Conservation (phyloP, 2,329 filamentous ascomycete genomes). For the Nannizziopsis arthrosporioides region DNA sequence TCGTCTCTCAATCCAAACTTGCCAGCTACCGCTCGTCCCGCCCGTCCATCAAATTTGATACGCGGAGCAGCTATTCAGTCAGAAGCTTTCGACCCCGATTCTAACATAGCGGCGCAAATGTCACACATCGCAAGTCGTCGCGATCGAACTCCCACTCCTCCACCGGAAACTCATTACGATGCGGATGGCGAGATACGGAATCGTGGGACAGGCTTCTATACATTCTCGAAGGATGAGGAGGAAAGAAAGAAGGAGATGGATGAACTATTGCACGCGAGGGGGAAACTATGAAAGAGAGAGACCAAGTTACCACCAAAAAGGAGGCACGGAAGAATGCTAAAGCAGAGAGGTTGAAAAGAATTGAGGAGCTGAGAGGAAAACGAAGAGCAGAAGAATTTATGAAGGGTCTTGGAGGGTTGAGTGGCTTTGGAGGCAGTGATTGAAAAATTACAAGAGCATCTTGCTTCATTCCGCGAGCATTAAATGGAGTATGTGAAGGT, state of each 20-base stretch:
- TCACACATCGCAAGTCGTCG: slow-evolving; percentile 63
- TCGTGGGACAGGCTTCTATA: slow-evolving; percentile 84
- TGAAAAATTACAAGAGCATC: not conserved
- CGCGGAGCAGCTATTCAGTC: slow-evolving; percentile 76
- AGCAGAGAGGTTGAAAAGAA: slow-evolving; percentile 43
- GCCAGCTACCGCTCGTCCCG: slow-evolving; percentile 29
- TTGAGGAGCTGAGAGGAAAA: slow-evolving; percentile 46
- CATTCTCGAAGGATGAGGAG: slow-evolving; percentile 67
- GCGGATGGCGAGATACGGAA: slow-evolving; percentile 69
- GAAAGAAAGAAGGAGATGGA: slow-evolving; percentile 62
- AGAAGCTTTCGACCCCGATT: slow-evolving; percentile 68
- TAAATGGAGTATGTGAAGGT: not conserved
- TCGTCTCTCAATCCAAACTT: slow-evolving; percentile 18
- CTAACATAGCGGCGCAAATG: slow-evolving; percentile 56
- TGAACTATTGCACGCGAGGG: slow-evolving; percentile 53
- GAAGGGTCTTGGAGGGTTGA: slow-evolving; percentile 40
- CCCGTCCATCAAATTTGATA: slow-evolving; percentile 58
- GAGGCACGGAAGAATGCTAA: slow-evolving; percentile 51
- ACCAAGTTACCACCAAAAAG: slow-evolving; percentile 45
- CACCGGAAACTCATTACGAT: slow-evolving; percentile 73
- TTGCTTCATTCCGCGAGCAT: not conserved
- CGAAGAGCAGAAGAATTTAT: slow-evolving; percentile 64
- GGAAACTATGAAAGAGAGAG: slow-evolving; percentile 55
- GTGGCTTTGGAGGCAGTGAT: slow-evolving; percentile 19
- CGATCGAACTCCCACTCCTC: slow-evolving; percentile 69